Evolutionary conservation across 768 basidiomycete genomes (phyloP), one percentile per base, ranked within the genome.

Genomic region (Amanita exitialis): DNA sequence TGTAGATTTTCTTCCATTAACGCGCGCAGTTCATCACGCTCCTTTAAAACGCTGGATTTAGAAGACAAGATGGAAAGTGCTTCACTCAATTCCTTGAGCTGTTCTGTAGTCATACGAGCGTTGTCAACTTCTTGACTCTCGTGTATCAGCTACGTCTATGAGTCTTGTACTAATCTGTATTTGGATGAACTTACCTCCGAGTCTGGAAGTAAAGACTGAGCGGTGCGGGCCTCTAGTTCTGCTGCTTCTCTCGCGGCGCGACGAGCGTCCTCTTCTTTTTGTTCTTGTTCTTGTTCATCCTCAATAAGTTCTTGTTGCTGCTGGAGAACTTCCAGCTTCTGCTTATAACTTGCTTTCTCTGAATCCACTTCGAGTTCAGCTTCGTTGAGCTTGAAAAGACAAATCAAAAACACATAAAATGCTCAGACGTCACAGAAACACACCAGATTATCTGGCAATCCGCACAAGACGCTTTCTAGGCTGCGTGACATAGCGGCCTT

Each of bases 221-320:
- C 94, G 54, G 85, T 75, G 38, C 77, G 80, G 36, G 86, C 78
- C 66, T 92, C 91, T 59, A 77, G 66, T 59, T 92, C 89, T 56
- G 82, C 85, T 20, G 82, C 79, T 66, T 88, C 90, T 59, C 83
- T 82, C 63, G 82, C 83, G 41, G 83, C 86, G 51, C 88, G 85
- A 37, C 91, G 83, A n/a, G 90, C 87, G 62, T 88, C 82, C 64
- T 92, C 88, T 64, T 91, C 90, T 69, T 93, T 87, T 67, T 94
- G 85, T 56, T 99, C 96, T 66, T 99, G 96, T 64, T 97, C 96
- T 56, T 93, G 82, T 68, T 99, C 96, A 65, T 99, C 96, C 63
- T 99, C 94, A 63, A 99, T 99, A 54, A 99, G 90, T 65, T 99
- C 96, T 64, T 99, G 90, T 66, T 99, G 96, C 60, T 99, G 90